These are phyloP conservation scores for Alternaria triticina DNA, from an alignment of 2,329 filamentous ascomycete genomes.

Conservation along the genomic window DNA sequence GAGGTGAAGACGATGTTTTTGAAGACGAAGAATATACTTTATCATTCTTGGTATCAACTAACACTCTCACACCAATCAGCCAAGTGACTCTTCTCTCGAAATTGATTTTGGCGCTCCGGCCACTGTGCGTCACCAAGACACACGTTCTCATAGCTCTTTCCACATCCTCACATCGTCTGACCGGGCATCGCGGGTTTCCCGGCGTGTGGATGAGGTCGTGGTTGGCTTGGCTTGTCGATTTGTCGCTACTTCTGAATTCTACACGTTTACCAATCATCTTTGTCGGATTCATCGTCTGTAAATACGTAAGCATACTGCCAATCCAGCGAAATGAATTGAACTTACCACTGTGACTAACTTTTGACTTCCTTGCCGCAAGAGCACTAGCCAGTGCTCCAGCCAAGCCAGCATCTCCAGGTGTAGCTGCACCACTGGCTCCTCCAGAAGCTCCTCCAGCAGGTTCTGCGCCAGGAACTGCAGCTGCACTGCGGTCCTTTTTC, in stretches of 20 bases:
- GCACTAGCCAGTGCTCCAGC: constrained; percentile 74
- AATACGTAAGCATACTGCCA: constrained; percentile 32
- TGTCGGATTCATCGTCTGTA: constrained; percentile 76
- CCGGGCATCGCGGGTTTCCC: not conserved
- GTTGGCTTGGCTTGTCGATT: not conserved
- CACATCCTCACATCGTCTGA: not conserved
- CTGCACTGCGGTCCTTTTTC: constrained; percentile 74
- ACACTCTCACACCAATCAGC: not conserved
- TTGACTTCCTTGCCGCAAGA: constrained; percentile 84
- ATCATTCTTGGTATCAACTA: constrained; percentile 13
- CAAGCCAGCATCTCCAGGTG: constrained; percentile 46
- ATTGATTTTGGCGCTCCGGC: not conserved
- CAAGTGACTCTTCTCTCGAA: not conserved
- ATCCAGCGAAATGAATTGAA: constrained; percentile 5
- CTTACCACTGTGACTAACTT: constrained; percentile 92
- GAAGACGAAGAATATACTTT: constrained; percentile 5
- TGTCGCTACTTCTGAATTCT: not conserved
- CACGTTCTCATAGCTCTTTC: not conserved
- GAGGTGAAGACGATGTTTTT: not conserved
- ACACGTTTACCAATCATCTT: constrained; percentile 71
- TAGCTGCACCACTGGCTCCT: constrained; percentile 35
- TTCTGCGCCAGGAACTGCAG: constrained; percentile 61
- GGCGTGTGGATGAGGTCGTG: not conserved
- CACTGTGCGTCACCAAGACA: not conserved
- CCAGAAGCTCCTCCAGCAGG: constrained; percentile 58